Conservation (phyloP, 192 early-diverging fungal species). For the Coemansia sp. region DNA sequence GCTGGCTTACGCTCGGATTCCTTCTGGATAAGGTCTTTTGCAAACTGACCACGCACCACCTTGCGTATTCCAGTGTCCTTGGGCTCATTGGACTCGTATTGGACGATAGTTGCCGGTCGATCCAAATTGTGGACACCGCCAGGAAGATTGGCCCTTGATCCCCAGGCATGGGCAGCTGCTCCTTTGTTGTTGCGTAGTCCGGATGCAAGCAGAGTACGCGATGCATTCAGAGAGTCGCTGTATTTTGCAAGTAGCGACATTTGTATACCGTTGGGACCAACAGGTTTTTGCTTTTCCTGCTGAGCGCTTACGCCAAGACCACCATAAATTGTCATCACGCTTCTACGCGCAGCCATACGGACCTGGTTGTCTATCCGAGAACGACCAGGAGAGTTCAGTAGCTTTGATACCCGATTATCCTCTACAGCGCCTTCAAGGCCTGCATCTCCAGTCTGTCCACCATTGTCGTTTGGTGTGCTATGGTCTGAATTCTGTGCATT, state of each 20-base stretch:
- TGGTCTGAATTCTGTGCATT: not conserved
- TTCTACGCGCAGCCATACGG: not conserved
- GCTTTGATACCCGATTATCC: not conserved
- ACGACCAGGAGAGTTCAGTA: constrained; percentile 37
- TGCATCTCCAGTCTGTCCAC: not conserved
- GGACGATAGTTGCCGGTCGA: constrained; percentile 22
- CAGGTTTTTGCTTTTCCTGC: not conserved
- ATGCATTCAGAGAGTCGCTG: constrained; percentile 44
- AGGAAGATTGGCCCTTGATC: constrained; percentile 2
- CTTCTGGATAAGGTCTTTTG: constrained; percentile 28
- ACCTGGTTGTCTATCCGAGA: constrained; percentile 19
- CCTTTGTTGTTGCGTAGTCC: constrained; percentile 2
- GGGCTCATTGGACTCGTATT: constrained; percentile 30
- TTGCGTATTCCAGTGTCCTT: constrained; percentile 35
- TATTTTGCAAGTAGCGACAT: constrained; percentile 31
- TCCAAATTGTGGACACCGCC: not conserved
- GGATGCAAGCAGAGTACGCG: constrained; percentile 21
- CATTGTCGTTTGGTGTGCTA: not conserved
- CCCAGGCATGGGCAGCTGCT: constrained; percentile 16
- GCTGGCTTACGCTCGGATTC: constrained; percentile 24
- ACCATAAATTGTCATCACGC: constrained; percentile 5
- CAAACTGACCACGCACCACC: constrained; percentile 36
- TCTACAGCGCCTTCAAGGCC: not conserved
- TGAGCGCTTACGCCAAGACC: not conserved
- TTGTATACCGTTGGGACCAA: constrained; percentile 19